Base-by-base conservation (phyloP, 352 stramenopile species). In the Pythium aphanidermatum region DNA sequence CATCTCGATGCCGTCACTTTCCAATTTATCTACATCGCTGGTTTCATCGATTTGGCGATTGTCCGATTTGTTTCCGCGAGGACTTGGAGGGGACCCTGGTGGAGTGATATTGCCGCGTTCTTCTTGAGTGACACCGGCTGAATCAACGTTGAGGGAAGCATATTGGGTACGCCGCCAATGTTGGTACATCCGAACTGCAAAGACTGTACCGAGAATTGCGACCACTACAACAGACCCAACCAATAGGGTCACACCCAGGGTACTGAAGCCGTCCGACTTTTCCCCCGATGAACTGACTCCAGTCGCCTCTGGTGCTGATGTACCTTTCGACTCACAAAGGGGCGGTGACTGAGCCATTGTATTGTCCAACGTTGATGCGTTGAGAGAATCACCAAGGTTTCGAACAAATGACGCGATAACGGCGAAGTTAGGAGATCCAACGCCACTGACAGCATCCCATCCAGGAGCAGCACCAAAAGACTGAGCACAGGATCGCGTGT, bases 401-500 rank as follows among this genome's bases (percentile, higher is more conserved):
- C 54, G 43, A 20, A 90, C 62, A 31, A 86, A 85, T 26, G 73
- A 51, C 6, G 56, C 58, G 25, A 91, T 83, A 13, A 83, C 53
- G 10, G 59, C 48, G 40, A 94, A 96, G 55, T 95, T 91, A 20
- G 85, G 78, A 10, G 77, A 89, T 3, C 88, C 88, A 3, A 95
- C 63, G 6, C 90, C 90, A 1, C 87, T 88, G 2, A 72, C 76
- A 0, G 90, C 81, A 53, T 97, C 90, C 88, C 88, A 97, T 3
- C 89, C 89, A 24, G 58, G 60, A 6, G 76, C 56, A 23, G 90
- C 87, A 30, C 70, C 73, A 45, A 96, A 97, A 12, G 79, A 90
- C 20, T 92, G 60, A 7, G 65, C 40, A 39, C 85, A 96, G n/a
- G 76, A 52, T 16, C 51, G 37, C 8, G 32, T 26, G 3, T 42